Base-by-base conservation (phyloP, 1,284 basidiomycete genomes). In the Sporisorium exsertum region DNA sequence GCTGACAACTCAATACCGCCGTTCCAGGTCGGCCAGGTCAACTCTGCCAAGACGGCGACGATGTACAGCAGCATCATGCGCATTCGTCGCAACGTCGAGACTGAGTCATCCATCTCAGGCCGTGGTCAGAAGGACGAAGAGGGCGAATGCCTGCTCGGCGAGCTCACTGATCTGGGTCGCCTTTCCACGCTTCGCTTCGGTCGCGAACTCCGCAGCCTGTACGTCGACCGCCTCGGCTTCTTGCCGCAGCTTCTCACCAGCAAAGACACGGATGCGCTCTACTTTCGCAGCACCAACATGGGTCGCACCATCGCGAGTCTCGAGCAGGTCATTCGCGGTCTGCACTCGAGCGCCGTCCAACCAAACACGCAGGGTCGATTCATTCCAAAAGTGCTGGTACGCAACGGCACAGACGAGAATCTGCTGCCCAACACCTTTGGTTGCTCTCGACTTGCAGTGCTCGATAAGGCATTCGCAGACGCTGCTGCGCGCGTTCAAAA, bases 141-240 rank as follows among this genome's bases (percentile, higher is more conserved):
- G n/a, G 82, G 83, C 40, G 80, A 83, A 52, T 84, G 83, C 83
- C 86, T 93, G 63, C 86, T 93, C 16, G 93, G 93, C 32, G 92
- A 93, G 82, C 86, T 94, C 72, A 93, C 93, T 10, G 93, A 94
- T 80, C 75, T 91, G 6, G 93, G 93, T 35, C 88, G 91, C 81
- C 87, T 90, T 87, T 91, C 92, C 4, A 93, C 92, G 3, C 90
- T 89, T 68, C 88, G 89, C 50, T 90, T 90, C 72, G 93, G 93
- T 0, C 79, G 81, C 40, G 88, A 88, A 8, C 86, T 94, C 43
- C 87, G 92, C 43, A 87, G 87, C 49, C 87, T 93, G 32, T 94
- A 94, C 77, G 86, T 93, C 40, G 89, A 93, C 58, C 89, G 87
- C 22, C 92, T 92, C 58, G 63, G 88, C 47, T 67, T 84, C 27